Percentiles rank a stretch among this genome's conserved stretches.
Conservation (phyloP, 345 rosid species). For the Reutealis trisperma region DNA sequence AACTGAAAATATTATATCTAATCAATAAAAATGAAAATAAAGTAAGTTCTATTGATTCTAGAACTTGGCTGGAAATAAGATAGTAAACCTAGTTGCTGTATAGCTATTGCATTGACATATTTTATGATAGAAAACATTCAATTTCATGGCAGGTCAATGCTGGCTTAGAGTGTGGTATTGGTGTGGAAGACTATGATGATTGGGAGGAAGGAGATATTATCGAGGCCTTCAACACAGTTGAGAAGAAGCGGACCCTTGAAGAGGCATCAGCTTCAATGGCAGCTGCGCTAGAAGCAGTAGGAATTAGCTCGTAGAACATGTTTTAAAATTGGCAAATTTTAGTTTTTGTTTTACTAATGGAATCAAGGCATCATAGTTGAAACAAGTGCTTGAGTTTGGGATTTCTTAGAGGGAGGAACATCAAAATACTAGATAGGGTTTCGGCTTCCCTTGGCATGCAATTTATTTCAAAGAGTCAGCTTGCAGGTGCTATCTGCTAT, state of each 20-base stretch:
- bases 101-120: neutral
- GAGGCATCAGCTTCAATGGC: constrained; percentile 97
- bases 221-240: constrained; percentile 66
- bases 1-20: neutral
- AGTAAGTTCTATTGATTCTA: neutral
- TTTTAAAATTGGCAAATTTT: neutral
- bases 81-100: neutral
- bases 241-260: constrained; percentile 88
- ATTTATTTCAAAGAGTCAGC: constrained; percentile 3
- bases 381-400: neutral
- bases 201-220: constrained; percentile 82
- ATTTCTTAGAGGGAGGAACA: neutral
- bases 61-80: neutral
- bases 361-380: neutral
- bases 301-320: constrained; percentile 39
- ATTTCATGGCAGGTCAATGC: constrained; percentile 58
- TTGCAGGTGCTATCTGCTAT: constrained; percentile 1
- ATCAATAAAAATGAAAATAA: too few relatives aligned
- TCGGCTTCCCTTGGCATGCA: constrained; percentile 1
- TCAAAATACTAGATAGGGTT: neutral
- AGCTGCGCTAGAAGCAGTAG: constrained; percentile 74
- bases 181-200: constrained; percentile 59
- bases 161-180: constrained; percentile 91
- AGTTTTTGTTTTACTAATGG: constrained; percentile 1
- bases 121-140: neutral